Evolutionary conservation across 345 rosid species (phyloP).

Genomic region (Citropsis articulata): DNA sequence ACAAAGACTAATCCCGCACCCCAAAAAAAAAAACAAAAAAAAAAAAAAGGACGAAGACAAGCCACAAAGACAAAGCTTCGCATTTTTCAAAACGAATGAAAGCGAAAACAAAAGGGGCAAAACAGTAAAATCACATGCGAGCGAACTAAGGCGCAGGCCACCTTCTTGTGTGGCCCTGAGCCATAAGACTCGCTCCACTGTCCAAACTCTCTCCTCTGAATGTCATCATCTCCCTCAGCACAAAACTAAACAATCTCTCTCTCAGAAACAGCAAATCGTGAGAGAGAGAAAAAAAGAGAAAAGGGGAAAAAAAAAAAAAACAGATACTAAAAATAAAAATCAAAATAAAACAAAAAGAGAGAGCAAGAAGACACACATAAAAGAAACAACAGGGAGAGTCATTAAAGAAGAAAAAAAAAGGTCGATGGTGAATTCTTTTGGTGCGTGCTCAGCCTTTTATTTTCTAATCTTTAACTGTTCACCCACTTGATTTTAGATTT

Average conservation of each 20-base stretch:
- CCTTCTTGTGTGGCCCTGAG: no score
- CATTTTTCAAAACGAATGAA: not conserved
- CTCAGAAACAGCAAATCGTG: not conserved
- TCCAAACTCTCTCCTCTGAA: slow-evolving; percentile 1
- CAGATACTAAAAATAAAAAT: not conserved
- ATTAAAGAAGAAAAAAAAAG: no score
- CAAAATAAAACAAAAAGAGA: not conserved
- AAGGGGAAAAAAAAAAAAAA: not conserved
- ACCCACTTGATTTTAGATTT: not conserved
- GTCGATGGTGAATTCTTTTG: not conserved
- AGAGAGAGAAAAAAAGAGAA: not conserved
- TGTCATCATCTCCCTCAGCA: not conserved
- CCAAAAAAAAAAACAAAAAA: no score
- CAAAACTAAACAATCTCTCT: not conserved
- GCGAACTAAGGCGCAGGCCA: not conserved
- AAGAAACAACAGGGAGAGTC: no score
- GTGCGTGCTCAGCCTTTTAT: not conserved
- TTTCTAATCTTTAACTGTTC: not conserved
- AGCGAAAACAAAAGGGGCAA: not conserved
- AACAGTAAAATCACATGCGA: not conserved
- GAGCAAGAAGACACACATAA: not conserved
- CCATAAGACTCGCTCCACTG: not conserved
- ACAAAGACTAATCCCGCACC: not conserved
- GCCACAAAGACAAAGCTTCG: not conserved
- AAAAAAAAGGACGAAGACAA: not conserved